Conservation (phyloP, 768 basidiomycete species). For the Psilocybe tampanensis region DNA sequence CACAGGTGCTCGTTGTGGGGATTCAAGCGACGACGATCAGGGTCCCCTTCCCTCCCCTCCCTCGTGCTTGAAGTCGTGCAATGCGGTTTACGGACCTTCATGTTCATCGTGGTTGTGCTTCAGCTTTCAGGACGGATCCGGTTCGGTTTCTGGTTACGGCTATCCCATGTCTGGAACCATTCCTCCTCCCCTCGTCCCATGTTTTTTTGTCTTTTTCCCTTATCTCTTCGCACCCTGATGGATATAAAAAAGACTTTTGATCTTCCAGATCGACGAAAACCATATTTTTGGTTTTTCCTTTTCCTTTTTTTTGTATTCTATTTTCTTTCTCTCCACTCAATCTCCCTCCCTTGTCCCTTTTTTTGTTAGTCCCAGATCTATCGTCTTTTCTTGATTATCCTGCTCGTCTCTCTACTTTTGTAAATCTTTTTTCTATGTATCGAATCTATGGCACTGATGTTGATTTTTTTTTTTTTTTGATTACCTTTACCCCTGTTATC, state of each 20-base stretch:
- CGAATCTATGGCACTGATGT: background rate
- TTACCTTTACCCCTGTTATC: too few relatives aligned
- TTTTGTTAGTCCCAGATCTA: background rate
- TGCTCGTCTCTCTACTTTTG: background rate
- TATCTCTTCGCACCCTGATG: background rate
- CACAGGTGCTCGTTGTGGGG: background rate
- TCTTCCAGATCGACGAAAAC: background rate
- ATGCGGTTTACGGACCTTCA: background rate
- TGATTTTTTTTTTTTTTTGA: background rate
- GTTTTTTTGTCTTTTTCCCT: background rate
- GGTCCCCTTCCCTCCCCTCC: background rate
- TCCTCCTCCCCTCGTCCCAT: slow-evolving; percentile 6
- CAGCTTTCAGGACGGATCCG: slow-evolving; percentile 14
- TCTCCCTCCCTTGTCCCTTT: background rate
- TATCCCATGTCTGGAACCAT: slow-evolving; percentile 15
- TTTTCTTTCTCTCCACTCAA: background rate
- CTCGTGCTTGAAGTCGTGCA: slow-evolving; percentile 4
- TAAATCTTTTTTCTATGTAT: background rate
- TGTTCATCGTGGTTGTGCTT: slow-evolving; percentile 6
- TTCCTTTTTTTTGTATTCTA: too few relatives aligned
- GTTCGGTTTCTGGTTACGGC: slow-evolving; percentile 9
- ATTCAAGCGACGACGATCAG: background rate
- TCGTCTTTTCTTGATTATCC: background rate
- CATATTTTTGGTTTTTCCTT: background rate
- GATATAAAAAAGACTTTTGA: background rate